These are phyloP conservation scores for Cladophialophora immunda DNA, from an alignment of 2,329 filamentous ascomycete genomes.

Conservation along the genomic window DNA sequence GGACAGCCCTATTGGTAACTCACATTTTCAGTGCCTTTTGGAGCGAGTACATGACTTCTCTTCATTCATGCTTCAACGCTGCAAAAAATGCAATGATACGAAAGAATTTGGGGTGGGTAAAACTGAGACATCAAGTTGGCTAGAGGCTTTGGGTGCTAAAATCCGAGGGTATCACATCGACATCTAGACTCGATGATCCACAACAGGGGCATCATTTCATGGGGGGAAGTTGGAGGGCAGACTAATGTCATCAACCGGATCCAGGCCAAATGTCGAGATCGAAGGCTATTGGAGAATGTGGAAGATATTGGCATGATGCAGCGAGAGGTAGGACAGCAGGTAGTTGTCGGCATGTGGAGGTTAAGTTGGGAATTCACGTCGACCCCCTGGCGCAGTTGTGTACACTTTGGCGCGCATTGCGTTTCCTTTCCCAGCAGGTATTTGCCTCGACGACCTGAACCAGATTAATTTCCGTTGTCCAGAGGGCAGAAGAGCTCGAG, in stretches of 20 bases:
- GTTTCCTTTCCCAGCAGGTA: neutral
- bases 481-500: neutral
- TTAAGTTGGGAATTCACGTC: neutral
- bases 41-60: neutral
- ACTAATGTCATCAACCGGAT: neutral
- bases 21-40: neutral
- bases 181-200: neutral
- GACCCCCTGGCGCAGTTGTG: neutral
- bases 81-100: neutral
- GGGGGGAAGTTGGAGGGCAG: neutral
- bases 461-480: neutral
- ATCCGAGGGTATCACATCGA: neutral
- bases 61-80: neutral
- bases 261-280: neutral
- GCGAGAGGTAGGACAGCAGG: slow-evolving; percentile 2
- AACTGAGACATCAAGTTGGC: neutral
- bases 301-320: neutral
- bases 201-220: neutral
- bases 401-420: neutral
- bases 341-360: neutral
- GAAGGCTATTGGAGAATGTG: neutral
- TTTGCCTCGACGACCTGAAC: neutral
- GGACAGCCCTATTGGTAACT: neutral
- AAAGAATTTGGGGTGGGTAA: neutral
- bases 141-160: neutral